phyloP scores from a whole-genome alignment of 345 rosid species.

The Microcos paniculata region DNA sequence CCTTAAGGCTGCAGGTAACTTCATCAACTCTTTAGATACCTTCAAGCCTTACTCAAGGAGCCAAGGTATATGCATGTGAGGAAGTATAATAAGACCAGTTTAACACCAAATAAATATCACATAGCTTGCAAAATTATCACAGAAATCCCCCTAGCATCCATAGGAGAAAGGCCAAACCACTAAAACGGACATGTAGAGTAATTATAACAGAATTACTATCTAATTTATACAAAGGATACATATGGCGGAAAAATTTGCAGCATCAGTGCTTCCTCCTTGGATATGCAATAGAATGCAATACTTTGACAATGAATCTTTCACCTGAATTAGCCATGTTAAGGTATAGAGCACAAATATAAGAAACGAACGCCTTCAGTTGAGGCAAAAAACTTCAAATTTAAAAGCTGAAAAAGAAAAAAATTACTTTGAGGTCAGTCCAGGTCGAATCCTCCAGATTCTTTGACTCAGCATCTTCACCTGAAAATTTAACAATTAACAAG shows the following conservation, averaged over 20 bases:
- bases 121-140: background rate
- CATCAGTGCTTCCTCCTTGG: slow-evolving; percentile 54
- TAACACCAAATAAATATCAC: background rate
- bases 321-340: slow-evolving; percentile 37
- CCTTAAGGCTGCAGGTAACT: background rate
- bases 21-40: background rate
- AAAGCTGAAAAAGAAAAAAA: background rate
- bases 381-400: background rate
- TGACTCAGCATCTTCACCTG: slow-evolving; percentile 63
- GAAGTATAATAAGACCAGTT: background rate
- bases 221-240: slow-evolving; percentile 63
- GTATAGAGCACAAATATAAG: background rate
- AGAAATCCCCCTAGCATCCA: background rate
- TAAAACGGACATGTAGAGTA: background rate
- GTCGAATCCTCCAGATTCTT: slow-evolving; percentile 53
- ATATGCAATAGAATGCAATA: slow-evolving; percentile 74
- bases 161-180: background rate
- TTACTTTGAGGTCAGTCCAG: slow-evolving; percentile 48
- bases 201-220: background rate
- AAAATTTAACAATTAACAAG: background rate
- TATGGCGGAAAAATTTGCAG: slow-evolving; percentile 66
- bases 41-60: too few species aligned
- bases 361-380: background rate
- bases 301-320: slow-evolving; percentile 68
- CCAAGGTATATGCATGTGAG: background rate